Base-by-base conservation (phyloP, 2,329 filamentous ascomycete genomes). In the Escovopsis weberi region DNA sequence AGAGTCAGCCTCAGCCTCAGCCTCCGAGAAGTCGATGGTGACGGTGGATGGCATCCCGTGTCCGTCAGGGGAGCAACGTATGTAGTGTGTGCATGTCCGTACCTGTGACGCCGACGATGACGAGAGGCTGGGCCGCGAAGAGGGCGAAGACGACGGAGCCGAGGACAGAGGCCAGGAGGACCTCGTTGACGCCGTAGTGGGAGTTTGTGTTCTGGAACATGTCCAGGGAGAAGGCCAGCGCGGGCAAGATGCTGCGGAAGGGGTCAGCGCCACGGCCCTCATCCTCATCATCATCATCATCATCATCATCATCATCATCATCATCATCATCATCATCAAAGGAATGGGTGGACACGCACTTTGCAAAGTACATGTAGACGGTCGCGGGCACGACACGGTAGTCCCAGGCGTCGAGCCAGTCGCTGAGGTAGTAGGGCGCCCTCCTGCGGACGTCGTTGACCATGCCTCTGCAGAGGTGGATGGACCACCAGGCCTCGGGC, bases 331-430 rank as follows among this genome's bases (percentile, higher is more conserved):
- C 23, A 12, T 43, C 23, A 28, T 28, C 26, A 28, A 9, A 9
- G 26, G n/a, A n/a, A n/a, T n/a, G 26, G 26, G 26, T 5, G 26
- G 26, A 9, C 6, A 28, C 68, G 48, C 70, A 89, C 85, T 93
- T 93, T 48, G 86, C 85, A 71, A 93, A 94, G 66, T 91, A 94
- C 84, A 93, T 94, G 63, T 93, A 93, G 28, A 93, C 67, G 9
- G 86, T 93, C 12, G 85, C 85, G 1, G 86, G 86, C 34, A 94
- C 73, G 36, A 94, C 84, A 42, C 86, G 76, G 65, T 94, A 94
- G 57, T 93, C 83, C 84, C 84, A 91, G 2, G 86, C 86, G 65
- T 94, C 86, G 15, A 59, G 68, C 83, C 83, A 93, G 60, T 94
- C 86, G 60, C 81, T 88, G 62, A 65, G 68, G 56, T 91, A 94